Percentiles rank a stretch among this genome's conserved stretches.
phyloP scores from a whole-genome alignment of 2,329 filamentous ascomycete species.

The Stachybotrys echinatus region DNA sequence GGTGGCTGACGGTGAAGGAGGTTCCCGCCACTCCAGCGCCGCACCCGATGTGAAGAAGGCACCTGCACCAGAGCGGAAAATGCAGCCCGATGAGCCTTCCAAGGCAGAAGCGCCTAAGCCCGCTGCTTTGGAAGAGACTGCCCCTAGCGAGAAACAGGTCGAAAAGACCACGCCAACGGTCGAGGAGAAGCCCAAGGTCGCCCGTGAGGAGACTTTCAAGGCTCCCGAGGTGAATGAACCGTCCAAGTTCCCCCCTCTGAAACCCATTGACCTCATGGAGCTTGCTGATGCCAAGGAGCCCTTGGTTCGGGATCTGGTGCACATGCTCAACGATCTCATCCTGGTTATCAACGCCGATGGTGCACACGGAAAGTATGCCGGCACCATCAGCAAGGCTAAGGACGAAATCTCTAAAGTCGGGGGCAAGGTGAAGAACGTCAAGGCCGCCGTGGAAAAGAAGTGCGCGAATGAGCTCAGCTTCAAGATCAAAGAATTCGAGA shows the following conservation, averaged over 20 bases:
- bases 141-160: slow-evolving; percentile 19
- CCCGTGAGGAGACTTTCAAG: slow-evolving; percentile 34
- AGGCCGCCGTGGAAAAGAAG: slow-evolving; percentile 61
- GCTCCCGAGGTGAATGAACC: slow-evolving; percentile 61
- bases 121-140: slow-evolving; percentile 12
- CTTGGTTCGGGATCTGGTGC: slow-evolving; percentile 86
- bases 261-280: slow-evolving; percentile 72
- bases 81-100: slow-evolving; percentile 16
- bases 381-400: slow-evolving; percentile 81
- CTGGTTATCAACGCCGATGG: slow-evolving; percentile 86
- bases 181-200: slow-evolving; percentile 15
- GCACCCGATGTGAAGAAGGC: slow-evolving; percentile 22
- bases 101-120: slow-evolving; percentile 26
- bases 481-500: slow-evolving; percentile 75
- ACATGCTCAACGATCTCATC: slow-evolving; percentile 94
- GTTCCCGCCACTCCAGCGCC: slow-evolving; percentile 59
- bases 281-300: slow-evolving; percentile 75
- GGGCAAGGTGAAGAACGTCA: slow-evolving; percentile 69
- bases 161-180: slow-evolving; percentile 24
- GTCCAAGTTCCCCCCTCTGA: slow-evolving; percentile 56
- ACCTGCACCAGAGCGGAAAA: slow-evolving; percentile 10
- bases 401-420: slow-evolving; percentile 73
- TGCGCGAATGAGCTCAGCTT: slow-evolving; percentile 71
- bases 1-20: slow-evolving; percentile 56
- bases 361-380: slow-evolving; percentile 69